Evolutionary conservation across 1,284 basidiomycete species (phyloP).

Genomic region (Irpex rosettiformis): DNA sequence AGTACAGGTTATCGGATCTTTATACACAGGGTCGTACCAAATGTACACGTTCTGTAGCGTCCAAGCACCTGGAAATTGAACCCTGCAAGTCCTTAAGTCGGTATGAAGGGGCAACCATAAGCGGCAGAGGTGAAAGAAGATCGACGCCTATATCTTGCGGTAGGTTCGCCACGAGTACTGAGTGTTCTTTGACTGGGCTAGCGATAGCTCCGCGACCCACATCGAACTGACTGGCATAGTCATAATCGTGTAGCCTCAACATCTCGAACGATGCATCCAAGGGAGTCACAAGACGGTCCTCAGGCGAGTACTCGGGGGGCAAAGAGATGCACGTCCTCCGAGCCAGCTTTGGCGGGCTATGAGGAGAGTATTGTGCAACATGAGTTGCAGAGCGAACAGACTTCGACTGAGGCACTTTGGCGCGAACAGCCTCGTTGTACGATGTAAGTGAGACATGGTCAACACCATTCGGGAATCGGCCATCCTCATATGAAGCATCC

Average conservation of each 20-base stretch:
- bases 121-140: slow-evolving; percentile 1
- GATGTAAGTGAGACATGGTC: neutral
- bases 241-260: neutral
- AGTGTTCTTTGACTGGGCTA: neutral
- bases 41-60: slow-evolving; percentile 1
- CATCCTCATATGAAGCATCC: neutral
- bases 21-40: neutral
- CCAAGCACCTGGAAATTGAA: neutral
- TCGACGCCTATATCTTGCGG: neutral
- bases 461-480: neutral
- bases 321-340: neutral
- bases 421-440: neutral
- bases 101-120: neutral
- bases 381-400: neutral
- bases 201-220: neutral
- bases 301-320: neutral
- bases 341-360: neutral
- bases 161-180: neutral
- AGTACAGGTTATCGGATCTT: neutral
- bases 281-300: neutral
- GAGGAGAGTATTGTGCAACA: neutral
- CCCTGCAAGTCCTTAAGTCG: neutral
- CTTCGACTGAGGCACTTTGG: neutral
- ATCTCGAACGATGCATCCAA: neutral
- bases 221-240: neutral